phyloP scores from a whole-genome alignment of 257 asterid genomes.

The Leptodermis oblonga region DNA sequence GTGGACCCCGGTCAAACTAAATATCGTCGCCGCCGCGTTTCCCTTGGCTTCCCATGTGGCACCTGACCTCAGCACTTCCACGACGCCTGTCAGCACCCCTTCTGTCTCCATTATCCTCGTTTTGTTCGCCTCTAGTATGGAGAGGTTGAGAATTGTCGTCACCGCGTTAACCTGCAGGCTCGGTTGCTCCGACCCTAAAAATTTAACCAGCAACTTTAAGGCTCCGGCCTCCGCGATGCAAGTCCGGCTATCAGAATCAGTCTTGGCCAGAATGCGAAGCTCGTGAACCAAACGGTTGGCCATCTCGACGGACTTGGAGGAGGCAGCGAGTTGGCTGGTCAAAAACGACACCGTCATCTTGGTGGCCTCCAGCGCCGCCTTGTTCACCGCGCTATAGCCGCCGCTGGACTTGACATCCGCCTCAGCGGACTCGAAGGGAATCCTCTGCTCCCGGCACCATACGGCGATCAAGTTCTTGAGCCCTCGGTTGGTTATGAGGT shows the following conservation, averaged over 20 bases:
- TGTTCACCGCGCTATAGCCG: constrained; percentile 36
- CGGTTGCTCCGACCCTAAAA: constrained; percentile 58
- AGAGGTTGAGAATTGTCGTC: constrained; percentile 73
- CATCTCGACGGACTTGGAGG: constrained; percentile 41
- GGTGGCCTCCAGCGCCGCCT: constrained; percentile 75
- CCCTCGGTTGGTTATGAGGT: constrained; percentile 52
- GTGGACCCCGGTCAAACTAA: constrained; percentile 60
- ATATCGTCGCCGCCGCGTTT: constrained; percentile 84
- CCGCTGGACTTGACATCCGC: constrained; percentile 21
- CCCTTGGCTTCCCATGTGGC: constrained; percentile 94
- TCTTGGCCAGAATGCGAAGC: constrained; percentile 70
- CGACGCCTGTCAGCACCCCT: constrained; percentile 61
- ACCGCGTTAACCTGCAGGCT: constrained; percentile 75
- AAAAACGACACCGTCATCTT: constrained; percentile 75
- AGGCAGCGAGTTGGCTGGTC: constrained; percentile 48
- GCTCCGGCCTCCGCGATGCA: constrained; percentile 87
- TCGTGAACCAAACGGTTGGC: constrained; percentile 68
- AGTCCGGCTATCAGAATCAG: constrained; percentile 68
- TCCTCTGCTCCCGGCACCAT: constrained; percentile 88
- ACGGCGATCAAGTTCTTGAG: constrained; percentile 64
- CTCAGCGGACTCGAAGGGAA: constrained; percentile 55
- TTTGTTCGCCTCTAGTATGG: constrained; percentile 78
- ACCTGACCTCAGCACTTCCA: constrained; percentile 73
- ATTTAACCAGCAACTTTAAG: constrained; percentile 51
- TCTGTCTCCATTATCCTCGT: constrained; percentile 68